These are phyloP conservation scores for barley (Hordeum vulgare) DNA, from an alignment of 176 grass and related monocot species.

Conservation along the genomic window MorexV3_pseudomolecules_assembly NC_058524.1:582240656-582241155, in stretches of 20 bases:
- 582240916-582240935: slow-evolving; percentile 62
- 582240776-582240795: background rate
- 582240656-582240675: background rate
- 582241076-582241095: slow-evolving; percentile 60
- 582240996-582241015: background rate
- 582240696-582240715: background rate
- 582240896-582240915: slow-evolving; percentile 77
- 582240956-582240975: background rate
- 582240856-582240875: slow-evolving; percentile 82
- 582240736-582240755: background rate
- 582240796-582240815: background rate
- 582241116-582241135: slow-evolving; percentile 92
- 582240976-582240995: background rate
- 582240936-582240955: background rate
- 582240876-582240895: slow-evolving; percentile 81
- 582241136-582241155: slow-evolving; percentile 85
- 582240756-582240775: background rate
- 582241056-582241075: background rate
- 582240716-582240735: background rate
- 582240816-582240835: background rate
- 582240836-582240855: slow-evolving; percentile 54
- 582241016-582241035: background rate
- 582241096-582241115: slow-evolving; percentile 70
- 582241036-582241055: background rate
- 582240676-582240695: background rate